These are phyloP conservation scores for Gilbertella persicaria DNA, from an alignment of 371 early-diverging fungal genomes.

Conservation along the genomic window DNA sequence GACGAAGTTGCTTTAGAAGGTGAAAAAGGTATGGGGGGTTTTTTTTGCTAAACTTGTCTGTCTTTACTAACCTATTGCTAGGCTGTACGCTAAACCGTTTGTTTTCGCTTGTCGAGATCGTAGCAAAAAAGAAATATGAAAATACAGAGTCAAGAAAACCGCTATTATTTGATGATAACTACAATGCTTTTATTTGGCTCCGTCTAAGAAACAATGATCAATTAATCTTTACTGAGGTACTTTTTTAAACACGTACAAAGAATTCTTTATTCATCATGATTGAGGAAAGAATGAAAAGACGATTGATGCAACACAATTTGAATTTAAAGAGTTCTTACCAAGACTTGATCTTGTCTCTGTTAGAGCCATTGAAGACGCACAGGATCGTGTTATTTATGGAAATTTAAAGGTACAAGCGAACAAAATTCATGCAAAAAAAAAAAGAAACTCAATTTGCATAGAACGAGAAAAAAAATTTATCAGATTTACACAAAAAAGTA, in stretches of 20 bases:
- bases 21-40: constrained; percentile 23
- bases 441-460: background rate
- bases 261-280: background rate
- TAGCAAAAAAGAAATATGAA: background rate
- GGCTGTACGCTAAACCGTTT: constrained; percentile 12
- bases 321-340: background rate
- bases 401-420: constrained; percentile 10
- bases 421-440: background rate
- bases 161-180: constrained; percentile 5
- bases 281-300: background rate
- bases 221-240: constrained; percentile 6
- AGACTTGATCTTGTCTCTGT: background rate
- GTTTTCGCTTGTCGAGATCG: background rate
- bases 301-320: background rate
- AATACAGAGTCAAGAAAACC: background rate
- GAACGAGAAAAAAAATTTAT: constrained; percentile 3
- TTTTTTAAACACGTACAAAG: background rate
- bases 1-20: constrained; percentile 16
- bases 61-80: too few relatives aligned
- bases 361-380: background rate
- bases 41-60: too few relatives aligned
- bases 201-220: background rate
- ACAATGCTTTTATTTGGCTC: constrained; percentile 11
- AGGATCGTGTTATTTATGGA: constrained; percentile 15
- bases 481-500: constrained; percentile 5